Conservation (phyloP, 805 yeast genomes). For the Nakazawaea populi region DNA sequence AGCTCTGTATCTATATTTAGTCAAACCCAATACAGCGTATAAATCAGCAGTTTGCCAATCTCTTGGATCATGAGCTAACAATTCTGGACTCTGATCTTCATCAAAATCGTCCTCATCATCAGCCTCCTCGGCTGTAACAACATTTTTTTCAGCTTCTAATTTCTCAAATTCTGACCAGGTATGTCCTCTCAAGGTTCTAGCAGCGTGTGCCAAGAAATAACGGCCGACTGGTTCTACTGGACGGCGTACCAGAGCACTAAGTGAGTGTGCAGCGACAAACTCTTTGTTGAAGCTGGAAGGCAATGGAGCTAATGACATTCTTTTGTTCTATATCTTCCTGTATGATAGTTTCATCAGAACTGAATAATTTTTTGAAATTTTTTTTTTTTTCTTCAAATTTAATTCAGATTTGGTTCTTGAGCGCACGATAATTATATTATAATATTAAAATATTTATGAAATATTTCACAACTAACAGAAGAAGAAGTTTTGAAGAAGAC, state of each 20-base stretch:
- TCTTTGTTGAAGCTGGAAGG: conserved; percentile 51
- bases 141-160: conserved; percentile 86
- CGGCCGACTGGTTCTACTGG: conserved; percentile 97
- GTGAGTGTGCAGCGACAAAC: conserved; percentile 43
- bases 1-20: conserved; percentile 86
- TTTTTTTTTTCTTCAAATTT: neutral
- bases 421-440: too few relatives aligned
- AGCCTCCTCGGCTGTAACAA: conserved; percentile 59
- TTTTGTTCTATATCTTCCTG: neutral
- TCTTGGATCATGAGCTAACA: conserved; percentile 89
- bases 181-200: conserved; percentile 93
- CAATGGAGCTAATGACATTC: conserved; percentile 42
- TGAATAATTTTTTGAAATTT: neutral
- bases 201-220: conserved; percentile 91
- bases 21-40: conserved; percentile 91
- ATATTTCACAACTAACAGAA: too few relatives aligned
- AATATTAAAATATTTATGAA: too few relatives aligned
- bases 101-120: conserved; percentile 64
- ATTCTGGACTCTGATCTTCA: conserved; percentile 61
- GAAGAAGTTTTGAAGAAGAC: too few relatives aligned
- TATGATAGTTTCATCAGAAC: neutral
- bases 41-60: conserved; percentile 97
- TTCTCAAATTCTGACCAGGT: conserved; percentile 98
- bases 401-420: neutral
- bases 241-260: conserved; percentile 62